Conservation (phyloP, 495 filamentous ascomycete species). For the Choiromyces venosus region DNA sequence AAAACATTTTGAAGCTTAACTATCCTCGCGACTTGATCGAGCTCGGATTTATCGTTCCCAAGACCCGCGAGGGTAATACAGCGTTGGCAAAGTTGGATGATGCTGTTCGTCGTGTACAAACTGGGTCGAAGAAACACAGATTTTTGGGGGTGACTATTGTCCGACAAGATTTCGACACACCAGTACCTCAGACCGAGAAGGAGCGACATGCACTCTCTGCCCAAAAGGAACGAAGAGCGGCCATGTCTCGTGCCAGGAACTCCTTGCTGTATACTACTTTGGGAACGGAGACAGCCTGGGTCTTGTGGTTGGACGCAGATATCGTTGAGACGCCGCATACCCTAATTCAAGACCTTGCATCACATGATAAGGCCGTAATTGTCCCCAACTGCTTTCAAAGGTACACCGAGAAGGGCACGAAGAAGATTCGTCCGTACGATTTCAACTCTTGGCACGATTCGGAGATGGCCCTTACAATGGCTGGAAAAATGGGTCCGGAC, state of each 20-base stretch:
- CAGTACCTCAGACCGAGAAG: conserved; percentile 71
- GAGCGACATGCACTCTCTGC: conserved; percentile 85
- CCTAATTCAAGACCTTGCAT: conserved; percentile 87
- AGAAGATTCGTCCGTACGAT: conserved; percentile 76
- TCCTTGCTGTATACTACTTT: conserved; percentile 95
- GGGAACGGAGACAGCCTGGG: conserved; percentile 89
- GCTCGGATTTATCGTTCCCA: conserved; percentile 92
- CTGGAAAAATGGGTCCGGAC: conserved; percentile 69
- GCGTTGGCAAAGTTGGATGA: conserved; percentile 77
- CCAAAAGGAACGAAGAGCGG: conserved; percentile 77
- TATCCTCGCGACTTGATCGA: conserved; percentile 94
- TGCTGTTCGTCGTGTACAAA: conserved; percentile 76
- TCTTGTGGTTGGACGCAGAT: conserved; percentile 91
- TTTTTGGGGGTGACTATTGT: conserved; percentile 91
- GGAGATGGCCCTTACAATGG: conserved; percentile 65
- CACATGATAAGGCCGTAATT: conserved; percentile 77
- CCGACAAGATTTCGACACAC: conserved; percentile 87
- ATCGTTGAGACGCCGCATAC: conserved; percentile 80
- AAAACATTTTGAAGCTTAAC: conserved; percentile 73
- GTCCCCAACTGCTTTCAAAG: conserved; percentile 95
- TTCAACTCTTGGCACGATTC: conserved; percentile 97
- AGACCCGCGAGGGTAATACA: conserved; percentile 77
- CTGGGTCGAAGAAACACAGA: conserved; percentile 67
- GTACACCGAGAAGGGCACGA: conserved; percentile 66
- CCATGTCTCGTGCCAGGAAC: conserved; percentile 90